These are phyloP conservation scores for Geranium brycei DNA, from an alignment of 345 rosid genomes.

Conservation along the genomic window DNA sequence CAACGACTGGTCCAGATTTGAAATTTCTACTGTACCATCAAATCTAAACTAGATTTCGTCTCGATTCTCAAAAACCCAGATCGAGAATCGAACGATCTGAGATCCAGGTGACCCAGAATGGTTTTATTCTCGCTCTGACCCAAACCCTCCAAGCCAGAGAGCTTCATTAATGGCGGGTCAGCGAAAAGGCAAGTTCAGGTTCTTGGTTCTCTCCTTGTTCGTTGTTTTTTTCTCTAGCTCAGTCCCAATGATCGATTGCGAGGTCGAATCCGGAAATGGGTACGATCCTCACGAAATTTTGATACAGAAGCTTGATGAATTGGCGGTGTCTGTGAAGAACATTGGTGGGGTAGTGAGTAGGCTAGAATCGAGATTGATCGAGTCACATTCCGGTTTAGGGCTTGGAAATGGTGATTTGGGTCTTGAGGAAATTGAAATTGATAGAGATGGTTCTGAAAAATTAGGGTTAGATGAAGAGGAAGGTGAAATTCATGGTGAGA, in stretches of 20 bases:
- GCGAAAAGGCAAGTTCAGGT: slow-evolving; percentile 37
- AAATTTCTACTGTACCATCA: no score
- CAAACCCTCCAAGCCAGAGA: neutral
- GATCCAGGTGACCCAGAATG: no score
- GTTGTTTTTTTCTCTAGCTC: slow-evolving; percentile 27
- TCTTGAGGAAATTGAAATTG: slow-evolving; percentile 5
- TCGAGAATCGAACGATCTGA: no score
- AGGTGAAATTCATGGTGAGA: no score
- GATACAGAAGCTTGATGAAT: slow-evolving; percentile 53
- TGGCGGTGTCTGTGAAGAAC: slow-evolving; percentile 30
- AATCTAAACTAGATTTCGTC: no score
- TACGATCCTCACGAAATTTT: slow-evolving; percentile 21
- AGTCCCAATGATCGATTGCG: slow-evolving; percentile 16
- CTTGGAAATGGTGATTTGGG: slow-evolving; percentile 1
- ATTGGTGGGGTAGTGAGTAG: slow-evolving; percentile 53
- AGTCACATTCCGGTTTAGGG: slow-evolving; percentile 10
- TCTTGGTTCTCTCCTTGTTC: slow-evolving; percentile 27
- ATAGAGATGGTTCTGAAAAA: no score
- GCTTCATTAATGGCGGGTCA: slow-evolving; percentile 32
- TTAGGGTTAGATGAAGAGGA: no score
- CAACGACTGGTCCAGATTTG: no score
- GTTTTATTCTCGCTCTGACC: neutral
- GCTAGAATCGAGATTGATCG: slow-evolving; percentile 42
- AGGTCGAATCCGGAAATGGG: slow-evolving; percentile 1
- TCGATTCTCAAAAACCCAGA: no score